These are phyloP conservation scores for Phlyctochytrium planicorne DNA, from an alignment of 192 early-diverging fungal genomes.

Conservation along the genomic window DNA sequence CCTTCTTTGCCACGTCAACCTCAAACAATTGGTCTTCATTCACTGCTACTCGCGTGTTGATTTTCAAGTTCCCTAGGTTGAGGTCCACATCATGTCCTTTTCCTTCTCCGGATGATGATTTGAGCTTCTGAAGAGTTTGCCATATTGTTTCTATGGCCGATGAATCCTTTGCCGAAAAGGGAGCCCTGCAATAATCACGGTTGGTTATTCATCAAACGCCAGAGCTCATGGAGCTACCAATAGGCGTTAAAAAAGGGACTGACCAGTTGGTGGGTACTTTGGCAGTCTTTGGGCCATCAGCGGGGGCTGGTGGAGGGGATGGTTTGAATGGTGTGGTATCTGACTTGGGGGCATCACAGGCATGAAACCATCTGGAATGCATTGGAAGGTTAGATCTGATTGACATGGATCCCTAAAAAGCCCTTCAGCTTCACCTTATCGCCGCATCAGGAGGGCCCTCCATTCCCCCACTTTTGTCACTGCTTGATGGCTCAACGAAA, in stretches of 20 bases:
- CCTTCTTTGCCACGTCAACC: slow-evolving; percentile 68
- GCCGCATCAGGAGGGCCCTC: no score
- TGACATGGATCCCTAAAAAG: no score
- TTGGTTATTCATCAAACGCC: no score
- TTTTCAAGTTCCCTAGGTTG: background rate
- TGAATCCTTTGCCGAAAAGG: slow-evolving; percentile 43
- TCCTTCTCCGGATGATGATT: background rate
- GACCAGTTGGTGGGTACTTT: slow-evolving; percentile 35
- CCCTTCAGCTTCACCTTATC: no score
- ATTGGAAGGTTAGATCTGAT: no score
- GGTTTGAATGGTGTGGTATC: slow-evolving; percentile 47
- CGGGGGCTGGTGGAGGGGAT: slow-evolving; percentile 4
- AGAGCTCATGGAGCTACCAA: no score
- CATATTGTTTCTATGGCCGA: slow-evolving; percentile 35
- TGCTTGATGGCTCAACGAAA: no score
- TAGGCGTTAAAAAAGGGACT: no score
- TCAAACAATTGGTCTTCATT: slow-evolving; percentile 81
- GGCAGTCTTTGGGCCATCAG: slow-evolving; percentile 1
- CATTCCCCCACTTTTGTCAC: no score
- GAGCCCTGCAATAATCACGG: slow-evolving; percentile 23
- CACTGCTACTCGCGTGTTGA: slow-evolving; percentile 50
- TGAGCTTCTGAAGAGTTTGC: slow-evolving; percentile 6
- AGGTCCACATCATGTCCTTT: background rate
- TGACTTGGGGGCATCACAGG: slow-evolving; percentile 44
- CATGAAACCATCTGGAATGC: slow-evolving; percentile 47